Evolutionary conservation across 192 early-diverging fungal species (phyloP), one percentile per base, ranked within the genome.

Genomic region (Oehlia diaphana): DNA sequence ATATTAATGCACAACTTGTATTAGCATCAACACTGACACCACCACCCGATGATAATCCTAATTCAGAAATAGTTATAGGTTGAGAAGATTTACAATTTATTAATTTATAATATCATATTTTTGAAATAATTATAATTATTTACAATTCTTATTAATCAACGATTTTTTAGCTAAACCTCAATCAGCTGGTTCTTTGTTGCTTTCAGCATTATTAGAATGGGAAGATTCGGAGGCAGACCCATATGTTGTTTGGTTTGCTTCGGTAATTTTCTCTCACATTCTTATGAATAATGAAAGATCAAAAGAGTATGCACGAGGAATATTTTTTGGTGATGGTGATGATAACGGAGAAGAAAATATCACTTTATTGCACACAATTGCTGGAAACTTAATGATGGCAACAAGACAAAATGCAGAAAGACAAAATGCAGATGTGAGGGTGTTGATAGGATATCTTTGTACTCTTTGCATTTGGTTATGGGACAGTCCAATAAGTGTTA

Each of bases 181-280:
- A 80, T 95, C 97, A 9, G 92, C 95, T 12, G 98, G 98, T 7
- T 96, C 96, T 14, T 85, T 98, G 5, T 74, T 98, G n/a, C 86
- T 98, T 37, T 89, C 90, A 0, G 91, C 93, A 4, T 84, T 98
- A 50, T 88, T 97, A 12, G 90, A 93, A 77, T 93, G 93, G 92
- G 88, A 93, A 65, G 83, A 89, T 14, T 81, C 92, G 21, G 82
- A 83, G 2, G 84, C 89, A 37, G 96, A 99, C 76, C 93, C 95
- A 23, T 97, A 94, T 84, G 89, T 90, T 16, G 86, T 90, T 7
- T 98, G 96, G 96, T 98, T 97, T 86, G 93, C 97, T 1, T 90
- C 93, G 0, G 88, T 92, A 12, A 84, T 97, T 37, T 88, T 99
- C 2, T 91, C 94, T 1, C 94, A 96, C 50, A 90, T 96, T 47